phyloP scores from a whole-genome alignment of 305 asterid species.

The Fraxinus nigra region DNA sequence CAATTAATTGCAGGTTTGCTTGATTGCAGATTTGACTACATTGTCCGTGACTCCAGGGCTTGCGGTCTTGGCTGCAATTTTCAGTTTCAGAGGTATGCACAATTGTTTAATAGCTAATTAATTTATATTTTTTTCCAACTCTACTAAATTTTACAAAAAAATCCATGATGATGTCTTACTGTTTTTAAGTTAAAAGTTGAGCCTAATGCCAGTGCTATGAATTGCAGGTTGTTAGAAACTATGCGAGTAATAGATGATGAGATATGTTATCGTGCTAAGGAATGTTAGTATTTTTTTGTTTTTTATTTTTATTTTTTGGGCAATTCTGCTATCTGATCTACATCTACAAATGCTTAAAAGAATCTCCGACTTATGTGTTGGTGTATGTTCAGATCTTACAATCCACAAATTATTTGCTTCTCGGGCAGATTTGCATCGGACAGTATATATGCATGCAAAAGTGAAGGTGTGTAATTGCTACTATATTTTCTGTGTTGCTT shows the following conservation, averaged over 20 bases:
- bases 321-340: neutral
- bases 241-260: slow-evolving; percentile 86
- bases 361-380: slow-evolving; percentile 21
- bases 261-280: slow-evolving; percentile 88
- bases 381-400: slow-evolving; percentile 66
- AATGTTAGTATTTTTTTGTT: slow-evolving; percentile 54
- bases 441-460: slow-evolving; percentile 84
- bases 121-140: neutral
- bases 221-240: slow-evolving; percentile 74
- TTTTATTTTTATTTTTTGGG: neutral
- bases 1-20: slow-evolving; percentile 19
- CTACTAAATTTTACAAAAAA: neutral
- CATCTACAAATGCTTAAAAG: neutral
- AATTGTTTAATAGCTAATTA: neutral
- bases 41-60: slow-evolving; percentile 85
- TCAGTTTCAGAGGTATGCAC: slow-evolving; percentile 68
- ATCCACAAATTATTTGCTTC: slow-evolving; percentile 79
- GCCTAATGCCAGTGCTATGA: slow-evolving; percentile 20
- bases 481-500: neutral
- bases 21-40: slow-evolving; percentile 77
- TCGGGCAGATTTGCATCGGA: slow-evolving; percentile 93
- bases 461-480: slow-evolving; percentile 59
- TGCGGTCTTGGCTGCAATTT: slow-evolving; percentile 87
- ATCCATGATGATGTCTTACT: neutral
- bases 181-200: neutral